Conservation (phyloP, 31 red algal genomes). For the Bonnemaisonia californica region DNA sequence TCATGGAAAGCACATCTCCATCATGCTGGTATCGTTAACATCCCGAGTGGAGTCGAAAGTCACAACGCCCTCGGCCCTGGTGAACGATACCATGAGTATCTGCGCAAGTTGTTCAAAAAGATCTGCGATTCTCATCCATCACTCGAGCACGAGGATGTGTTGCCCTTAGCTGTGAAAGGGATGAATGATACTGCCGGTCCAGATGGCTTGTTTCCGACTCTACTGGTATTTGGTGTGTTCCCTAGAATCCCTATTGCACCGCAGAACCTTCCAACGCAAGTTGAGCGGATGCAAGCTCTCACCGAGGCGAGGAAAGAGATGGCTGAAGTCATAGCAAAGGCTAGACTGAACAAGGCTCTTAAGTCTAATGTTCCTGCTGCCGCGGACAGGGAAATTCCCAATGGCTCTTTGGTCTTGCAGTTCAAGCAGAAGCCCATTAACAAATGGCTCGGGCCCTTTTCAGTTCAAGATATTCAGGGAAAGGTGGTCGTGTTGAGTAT, state of each 20-base stretch:
- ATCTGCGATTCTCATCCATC: background rate
- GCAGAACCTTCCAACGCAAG: conserved; percentile 5
- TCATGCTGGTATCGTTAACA: background rate
- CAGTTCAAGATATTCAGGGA: background rate
- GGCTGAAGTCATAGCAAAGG: background rate
- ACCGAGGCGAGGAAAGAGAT: conserved; percentile 15
- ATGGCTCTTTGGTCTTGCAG: background rate
- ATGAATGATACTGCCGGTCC: conserved; percentile 34
- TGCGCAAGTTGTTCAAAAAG: background rate
- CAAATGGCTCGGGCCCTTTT: conserved; percentile 2
- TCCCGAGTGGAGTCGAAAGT: background rate
- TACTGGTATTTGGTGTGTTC: conserved; percentile 26
- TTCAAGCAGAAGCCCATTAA: background rate
- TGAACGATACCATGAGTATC: conserved; percentile 25
- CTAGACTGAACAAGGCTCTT: conserved; percentile 3
- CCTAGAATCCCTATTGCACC: background rate
- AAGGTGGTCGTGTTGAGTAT: background rate
- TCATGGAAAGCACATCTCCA: background rate
- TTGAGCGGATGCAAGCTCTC: conserved; percentile 5
- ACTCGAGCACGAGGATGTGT: background rate
- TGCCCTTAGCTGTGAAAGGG: conserved; percentile 1
- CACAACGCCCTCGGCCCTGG: conserved; percentile 23
- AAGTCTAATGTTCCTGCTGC: conserved; percentile 10
- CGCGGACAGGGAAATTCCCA: background rate
- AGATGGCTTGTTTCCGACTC: conserved; percentile 5